Evolutionary conservation across 2,329 filamentous ascomycete genomes (phyloP).

Genomic region (Calonectria hongkongensis): DNA sequence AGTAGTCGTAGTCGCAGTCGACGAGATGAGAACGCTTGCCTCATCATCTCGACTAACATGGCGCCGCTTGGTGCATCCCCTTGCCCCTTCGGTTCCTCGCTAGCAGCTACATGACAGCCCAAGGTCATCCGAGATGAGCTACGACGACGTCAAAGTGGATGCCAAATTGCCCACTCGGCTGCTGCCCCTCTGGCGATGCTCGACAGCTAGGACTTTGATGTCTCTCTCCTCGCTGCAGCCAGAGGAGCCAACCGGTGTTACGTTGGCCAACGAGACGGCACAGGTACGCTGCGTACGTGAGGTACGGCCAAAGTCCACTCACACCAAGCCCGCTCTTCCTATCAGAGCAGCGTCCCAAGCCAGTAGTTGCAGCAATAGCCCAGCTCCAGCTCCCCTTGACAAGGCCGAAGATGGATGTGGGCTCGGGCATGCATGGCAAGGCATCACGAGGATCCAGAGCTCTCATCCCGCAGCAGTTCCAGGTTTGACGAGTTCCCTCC

Average conservation of each 20-base stretch:
- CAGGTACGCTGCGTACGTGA: constrained; percentile 30
- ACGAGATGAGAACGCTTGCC: constrained; percentile 6
- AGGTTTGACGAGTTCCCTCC: constrained; percentile 38
- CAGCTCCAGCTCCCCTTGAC: constrained; percentile 15
- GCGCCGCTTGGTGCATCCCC: not conserved
- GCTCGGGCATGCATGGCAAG: constrained; percentile 32
- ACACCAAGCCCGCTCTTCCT: constrained; percentile 33
- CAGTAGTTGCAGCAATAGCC: constrained; percentile 36
- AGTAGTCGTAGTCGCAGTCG: not conserved
- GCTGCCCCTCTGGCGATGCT: constrained; percentile 18
- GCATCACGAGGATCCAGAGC: constrained; percentile 38
- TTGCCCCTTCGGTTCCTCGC: constrained; percentile 21
- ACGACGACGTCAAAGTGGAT: constrained; percentile 28
- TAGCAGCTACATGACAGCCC: constrained; percentile 16
- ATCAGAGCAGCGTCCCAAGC: constrained; percentile 18
- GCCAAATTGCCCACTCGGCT: constrained; percentile 27
- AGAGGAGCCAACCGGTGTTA: constrained; percentile 26
- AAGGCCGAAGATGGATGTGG: constrained; percentile 29
- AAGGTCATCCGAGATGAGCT: constrained; percentile 35
- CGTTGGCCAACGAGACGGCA: constrained; percentile 32
- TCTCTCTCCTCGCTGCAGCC: constrained; percentile 31
- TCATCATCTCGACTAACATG: constrained; percentile 13
- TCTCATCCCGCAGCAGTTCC: constrained; percentile 37
- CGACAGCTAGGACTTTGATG: constrained; percentile 36
- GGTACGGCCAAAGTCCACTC: constrained; percentile 35